A percentile compares a stretch with the other conserved stretches of the same genome.
Evolutionary conservation across 2,329 filamentous ascomycete species (phyloP).

Genomic region (Hypoxylon rubiginosum): DNA sequence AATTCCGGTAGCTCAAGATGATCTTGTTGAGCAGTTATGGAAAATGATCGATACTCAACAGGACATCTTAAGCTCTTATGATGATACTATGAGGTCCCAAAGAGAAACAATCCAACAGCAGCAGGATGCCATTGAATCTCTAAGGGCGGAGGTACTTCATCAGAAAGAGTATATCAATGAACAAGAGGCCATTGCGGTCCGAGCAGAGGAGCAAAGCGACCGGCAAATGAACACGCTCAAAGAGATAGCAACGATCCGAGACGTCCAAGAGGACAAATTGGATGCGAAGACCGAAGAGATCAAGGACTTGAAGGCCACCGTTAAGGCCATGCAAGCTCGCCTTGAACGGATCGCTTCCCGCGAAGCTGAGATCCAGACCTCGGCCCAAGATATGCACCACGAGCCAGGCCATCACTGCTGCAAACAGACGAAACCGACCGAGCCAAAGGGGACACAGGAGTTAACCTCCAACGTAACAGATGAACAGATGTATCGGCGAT

Average conservation of each 20-base stretch:
- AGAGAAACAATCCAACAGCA: neutral
- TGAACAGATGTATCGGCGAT: neutral
- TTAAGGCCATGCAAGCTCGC: neutral
- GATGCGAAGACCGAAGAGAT: neutral
- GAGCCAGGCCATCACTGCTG: too few relatives aligned
- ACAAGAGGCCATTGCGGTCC: neutral
- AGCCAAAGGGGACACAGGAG: neutral
- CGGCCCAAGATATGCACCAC: too few relatives aligned
- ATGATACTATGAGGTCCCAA: neutral
- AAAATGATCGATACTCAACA: neutral
- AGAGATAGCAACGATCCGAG: neutral
- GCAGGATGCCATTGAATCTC: neutral
- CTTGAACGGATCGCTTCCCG: neutral
- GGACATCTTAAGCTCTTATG: neutral
- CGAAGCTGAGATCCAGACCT: neutral
- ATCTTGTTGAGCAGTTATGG: neutral
- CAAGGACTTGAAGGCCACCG: neutral
- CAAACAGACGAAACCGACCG: neutral
- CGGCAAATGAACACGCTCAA: neutral
- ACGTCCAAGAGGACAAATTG: neutral
- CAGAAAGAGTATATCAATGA: neutral
- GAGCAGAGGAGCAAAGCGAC: neutral
- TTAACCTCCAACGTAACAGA: neutral
- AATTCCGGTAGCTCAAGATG: too few relatives aligned
- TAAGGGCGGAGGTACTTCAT: neutral